A percentile compares a stretch with the other conserved stretches of the same genome.
These are phyloP conservation scores for Candida germanica DNA, from an alignment of 805 yeast species.

Conservation along the genomic window DNA sequence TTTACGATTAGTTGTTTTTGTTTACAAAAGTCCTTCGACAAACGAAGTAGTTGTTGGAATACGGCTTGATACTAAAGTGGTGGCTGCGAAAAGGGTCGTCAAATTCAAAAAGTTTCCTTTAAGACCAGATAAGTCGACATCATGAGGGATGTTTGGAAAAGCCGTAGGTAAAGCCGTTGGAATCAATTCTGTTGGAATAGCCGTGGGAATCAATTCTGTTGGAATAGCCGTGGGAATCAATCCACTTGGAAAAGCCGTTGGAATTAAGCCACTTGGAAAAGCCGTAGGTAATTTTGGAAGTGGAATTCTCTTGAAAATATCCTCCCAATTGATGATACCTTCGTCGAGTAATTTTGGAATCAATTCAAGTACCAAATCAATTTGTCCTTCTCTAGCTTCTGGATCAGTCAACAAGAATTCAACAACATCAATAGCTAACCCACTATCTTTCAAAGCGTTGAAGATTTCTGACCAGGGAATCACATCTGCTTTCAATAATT, in stretches of 20 bases:
- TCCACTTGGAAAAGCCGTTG: not conserved
- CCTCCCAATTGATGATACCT: conserved; percentile 11
- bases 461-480: conserved; percentile 32
- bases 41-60: too few species aligned
- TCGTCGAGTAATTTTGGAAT: conserved; percentile 18
- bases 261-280: not conserved
- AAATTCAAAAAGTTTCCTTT: not conserved
- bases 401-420: conserved; percentile 24
- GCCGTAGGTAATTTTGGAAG: not conserved
- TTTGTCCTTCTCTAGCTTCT: conserved; percentile 25
- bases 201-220: not conserved
- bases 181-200: too few species aligned
- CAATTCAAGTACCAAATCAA: conserved; percentile 22
- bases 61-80: too few species aligned
- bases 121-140: not conserved
- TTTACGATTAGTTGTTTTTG: too few species aligned
- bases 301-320: not conserved
- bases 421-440: conserved; percentile 28
- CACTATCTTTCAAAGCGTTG: conserved; percentile 26
- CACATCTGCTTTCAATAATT: conserved; percentile 25
- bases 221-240: not conserved
- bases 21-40: too few species aligned
- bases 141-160: too few species aligned
- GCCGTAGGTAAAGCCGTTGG: too few species aligned
- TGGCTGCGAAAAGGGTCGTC: not conserved